phyloP scores from a whole-genome alignment of 371 early-diverging fungal species.

The Mortierella sp. region DNA sequence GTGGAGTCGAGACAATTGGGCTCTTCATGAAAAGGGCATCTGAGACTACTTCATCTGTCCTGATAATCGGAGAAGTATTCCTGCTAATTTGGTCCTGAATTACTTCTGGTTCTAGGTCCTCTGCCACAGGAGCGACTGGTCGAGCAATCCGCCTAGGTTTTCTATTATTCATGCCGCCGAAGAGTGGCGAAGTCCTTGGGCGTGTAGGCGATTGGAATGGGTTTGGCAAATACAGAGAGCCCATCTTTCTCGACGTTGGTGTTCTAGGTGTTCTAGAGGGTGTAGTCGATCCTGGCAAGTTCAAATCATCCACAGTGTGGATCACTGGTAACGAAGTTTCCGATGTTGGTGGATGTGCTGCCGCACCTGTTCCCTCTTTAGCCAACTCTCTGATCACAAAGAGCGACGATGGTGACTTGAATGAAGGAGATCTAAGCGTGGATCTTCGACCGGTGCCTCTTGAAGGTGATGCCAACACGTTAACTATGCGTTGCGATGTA shows the following conservation, averaged over 20 bases:
- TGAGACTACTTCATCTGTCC: background rate
- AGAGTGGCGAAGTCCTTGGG: slow-evolving; percentile 32
- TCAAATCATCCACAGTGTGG: background rate
- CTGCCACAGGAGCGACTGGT: slow-evolving; percentile 10
- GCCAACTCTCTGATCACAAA: slow-evolving; percentile 19
- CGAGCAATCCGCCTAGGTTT: slow-evolving; percentile 15
- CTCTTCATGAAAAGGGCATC: slow-evolving; percentile 7
- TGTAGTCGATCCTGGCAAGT: background rate
- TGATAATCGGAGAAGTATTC: background rate
- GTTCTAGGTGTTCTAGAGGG: slow-evolving; percentile 19
- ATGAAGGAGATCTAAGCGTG: background rate
- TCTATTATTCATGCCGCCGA: slow-evolving; percentile 47
- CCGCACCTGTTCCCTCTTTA: background rate
- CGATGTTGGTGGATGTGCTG: background rate
- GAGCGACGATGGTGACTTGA: slow-evolving; percentile 22
- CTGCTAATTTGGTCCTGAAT: background rate
- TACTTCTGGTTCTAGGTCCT: slow-evolving; percentile 23
- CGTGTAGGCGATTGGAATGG: slow-evolving; percentile 32
- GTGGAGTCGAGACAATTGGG: slow-evolving; percentile 27
- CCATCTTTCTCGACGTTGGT: slow-evolving; percentile 16
- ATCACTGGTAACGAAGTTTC: background rate
- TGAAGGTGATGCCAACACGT: slow-evolving; percentile 24
- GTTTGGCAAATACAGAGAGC: slow-evolving; percentile 3
- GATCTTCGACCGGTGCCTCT: slow-evolving; percentile 9
- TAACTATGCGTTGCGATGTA: slow-evolving; percentile 10